Base-by-base conservation (phyloP, 805 yeast species). In the Clavispora fructus region DNA sequence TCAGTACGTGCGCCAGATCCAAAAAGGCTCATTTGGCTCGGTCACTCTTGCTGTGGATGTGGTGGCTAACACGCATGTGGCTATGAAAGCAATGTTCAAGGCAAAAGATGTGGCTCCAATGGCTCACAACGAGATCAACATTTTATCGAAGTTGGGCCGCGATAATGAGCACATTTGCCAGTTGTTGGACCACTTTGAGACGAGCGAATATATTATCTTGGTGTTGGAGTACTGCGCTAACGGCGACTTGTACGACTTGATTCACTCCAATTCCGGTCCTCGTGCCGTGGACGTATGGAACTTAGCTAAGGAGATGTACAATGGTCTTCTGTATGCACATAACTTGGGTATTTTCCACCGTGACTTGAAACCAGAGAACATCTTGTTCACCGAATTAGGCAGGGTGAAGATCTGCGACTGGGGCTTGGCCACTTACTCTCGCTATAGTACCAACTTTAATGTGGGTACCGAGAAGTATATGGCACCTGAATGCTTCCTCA, bases 291-390 rank as follows among this genome's bases (percentile, higher is more conserved):
- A 69, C 59, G 53, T 69, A 60, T 55, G 71, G 64, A 50, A 59
- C 64, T 48, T 73, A 70, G 59, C 79, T 32, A 66, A 66, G 43
- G 85, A 83, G 60, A 54, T 85, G 44, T 64, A 67, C 46, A 64
- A 67, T 33, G 87, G 84, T 8, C 63, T 85, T 26, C 54, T 63
- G 12, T 79, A 67, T 54, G 71, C 84, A 5, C 92, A 85, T 57
- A 62, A 75, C 4, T 63, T 67, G 37, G 83, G 84, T 0, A 71
- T 84, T 12, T 83, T 78, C 52, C 91, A 84, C 61, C 69, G 91
- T 41, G 91, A 84, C 58, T 74, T 84, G 47, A 84, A 84, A 61
- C 91, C 91, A 1, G 91, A 84, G 63, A 84, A 84, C 56, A 74
- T 84, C 27, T 64, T 84, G 29, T 64, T 84, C 43, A 75, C 75